Evolutionary conservation across 805 yeast species (phyloP), one percentile per base, ranked within the genome.

Genomic region (Helenozyma rhizophorensis): DNA sequence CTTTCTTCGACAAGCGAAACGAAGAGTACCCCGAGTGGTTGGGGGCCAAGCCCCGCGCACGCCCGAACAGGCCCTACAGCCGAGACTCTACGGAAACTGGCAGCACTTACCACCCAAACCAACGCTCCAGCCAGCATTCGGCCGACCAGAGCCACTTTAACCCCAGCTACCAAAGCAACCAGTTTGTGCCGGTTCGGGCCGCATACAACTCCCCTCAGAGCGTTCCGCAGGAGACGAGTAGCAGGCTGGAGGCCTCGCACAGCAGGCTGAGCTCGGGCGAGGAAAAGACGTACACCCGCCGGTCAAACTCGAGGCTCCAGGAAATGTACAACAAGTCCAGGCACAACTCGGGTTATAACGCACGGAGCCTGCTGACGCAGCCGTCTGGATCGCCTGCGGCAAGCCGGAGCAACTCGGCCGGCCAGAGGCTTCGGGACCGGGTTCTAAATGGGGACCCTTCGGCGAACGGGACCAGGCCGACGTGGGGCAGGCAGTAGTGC

Each of bases 1-100:
- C 56, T 32, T 62, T 59, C 43, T 66, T 50, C 34, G 68, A 65
- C 32, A 17, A 44, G 6, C 48, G 47, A 13, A 42, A 48, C 22
- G 49, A 53, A 30, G 55, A 60, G n/a, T 66, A 58, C 34, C 72
- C 72, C 15, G 70, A 64, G 18, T 66, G 72, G 72, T 51, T 66
- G 21, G 72, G 70, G 4, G 62, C 49, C 10, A 50, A 42, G 21
- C 39, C 30, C 9, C 24, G 14, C 14, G 15, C 24, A 9, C 21
- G 23, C 9, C 13, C 21, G 2, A 17, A 14, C 19, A 14, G 14
- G 9, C 14, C 19, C 16, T 19, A 18, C 15, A n/a, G n/a, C n/a
- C n/a, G n/a, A n/a, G n/a, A n/a, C n/a, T n/a, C n/a, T n/a, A n/a
- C n/a, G n/a, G 18, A 27, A 3, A 21, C 29, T 21, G 16, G n/a